Evolutionary conservation across 306 rosid genomes (phyloP), one percentile per base, ranked within the genome.

Genomic region (Vachellia pachyceras): DNA sequence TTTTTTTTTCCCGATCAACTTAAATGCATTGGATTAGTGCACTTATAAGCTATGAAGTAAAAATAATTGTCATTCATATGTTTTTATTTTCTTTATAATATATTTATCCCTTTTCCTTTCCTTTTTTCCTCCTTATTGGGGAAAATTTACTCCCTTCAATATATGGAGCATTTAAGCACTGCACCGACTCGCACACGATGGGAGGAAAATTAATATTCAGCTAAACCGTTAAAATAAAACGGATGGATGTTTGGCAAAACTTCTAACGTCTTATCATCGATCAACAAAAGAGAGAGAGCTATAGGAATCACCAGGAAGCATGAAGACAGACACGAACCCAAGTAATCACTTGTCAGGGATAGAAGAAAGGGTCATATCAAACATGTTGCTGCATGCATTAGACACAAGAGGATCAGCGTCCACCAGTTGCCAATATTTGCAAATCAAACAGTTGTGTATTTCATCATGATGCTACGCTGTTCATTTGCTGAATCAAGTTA

Each of bases 401-500:
- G 33, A 60, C 66, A 83, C 73, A 49, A 35, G 9, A 58, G 71
- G 79, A 77, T 82, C 68, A 71, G 45, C 64, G 77, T 65, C 75
- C 52, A 58, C 71, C 45, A 49, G 63, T 77, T 87, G 78, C 3
- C 47, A 75, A 33, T 37, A 81, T 80, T 80, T 73, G 82, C 77
- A 81, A 83, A 84, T 69, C 69, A 75, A 33, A 33, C 42, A 44
- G 83, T 77, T 84, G 85, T 29, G 2, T 35, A 64, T 29, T 84
- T 79, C 45, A 14, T 49, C 55, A 77, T 76, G 37, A 40, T 67
- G 75, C 47, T 74, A 40, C 61, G 75, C 47, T 74, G 82, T 75
- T 69, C 81, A 83, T 60, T 82, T 79, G 76, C 80, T 10, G 76
- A 68, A 80, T 79, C 84, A 79, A 79, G 87, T 76, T 83, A 82